phyloP scores from a whole-genome alignment of 805 yeast species.

The Lachancea mirantina region DNA sequence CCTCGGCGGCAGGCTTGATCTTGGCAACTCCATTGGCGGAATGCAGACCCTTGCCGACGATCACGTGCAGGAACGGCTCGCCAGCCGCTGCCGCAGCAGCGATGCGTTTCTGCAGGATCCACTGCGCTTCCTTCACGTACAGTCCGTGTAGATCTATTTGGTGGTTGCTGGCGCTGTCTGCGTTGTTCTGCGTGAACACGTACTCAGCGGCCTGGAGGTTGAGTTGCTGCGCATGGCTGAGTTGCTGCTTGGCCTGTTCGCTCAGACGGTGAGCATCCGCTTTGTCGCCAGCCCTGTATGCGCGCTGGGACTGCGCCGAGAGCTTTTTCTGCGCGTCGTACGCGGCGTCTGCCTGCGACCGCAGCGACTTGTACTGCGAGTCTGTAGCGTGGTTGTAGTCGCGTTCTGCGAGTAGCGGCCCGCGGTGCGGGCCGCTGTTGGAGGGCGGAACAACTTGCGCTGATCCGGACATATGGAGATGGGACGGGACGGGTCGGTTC shows the following conservation, averaged over 20 bases:
- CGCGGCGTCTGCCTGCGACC: conserved; percentile 64
- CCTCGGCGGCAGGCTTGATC: conserved; percentile 82
- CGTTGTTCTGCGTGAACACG: conserved; percentile 80
- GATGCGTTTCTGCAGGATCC: conserved; percentile 65
- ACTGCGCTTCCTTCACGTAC: conserved; percentile 81
- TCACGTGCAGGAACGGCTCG: conserved; percentile 63
- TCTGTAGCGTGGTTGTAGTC: conserved; percentile 75
- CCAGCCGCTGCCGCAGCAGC: conserved; percentile 50
- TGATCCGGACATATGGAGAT: too few relatives aligned
- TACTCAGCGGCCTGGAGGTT: conserved; percentile 84
- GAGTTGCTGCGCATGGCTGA: conserved; percentile 53
- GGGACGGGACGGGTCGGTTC: too few relatives aligned
- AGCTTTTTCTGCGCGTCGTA: conserved; percentile 48
- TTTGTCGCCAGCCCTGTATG: conserved; percentile 70
- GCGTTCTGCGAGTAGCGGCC: conserved; percentile 17
- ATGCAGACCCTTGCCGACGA: conserved; percentile 91
- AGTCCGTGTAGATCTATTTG: conserved; percentile 94
- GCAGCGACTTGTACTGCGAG: conserved; percentile 50
- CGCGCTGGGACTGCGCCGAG: conserved; percentile 64
- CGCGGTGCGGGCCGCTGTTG: too few relatives aligned
- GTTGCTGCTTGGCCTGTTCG: conserved; percentile 55
- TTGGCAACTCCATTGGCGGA: conserved; percentile 78
- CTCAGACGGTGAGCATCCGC: conserved; percentile 66
- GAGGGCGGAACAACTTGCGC: too few relatives aligned
- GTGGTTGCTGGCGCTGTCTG: conserved; percentile 73